A percentile compares a stretch with the other conserved stretches of the same genome.
Conservation (phyloP, 1,139 yeast species). For the Hanseniaspora gamundiae region DNA sequence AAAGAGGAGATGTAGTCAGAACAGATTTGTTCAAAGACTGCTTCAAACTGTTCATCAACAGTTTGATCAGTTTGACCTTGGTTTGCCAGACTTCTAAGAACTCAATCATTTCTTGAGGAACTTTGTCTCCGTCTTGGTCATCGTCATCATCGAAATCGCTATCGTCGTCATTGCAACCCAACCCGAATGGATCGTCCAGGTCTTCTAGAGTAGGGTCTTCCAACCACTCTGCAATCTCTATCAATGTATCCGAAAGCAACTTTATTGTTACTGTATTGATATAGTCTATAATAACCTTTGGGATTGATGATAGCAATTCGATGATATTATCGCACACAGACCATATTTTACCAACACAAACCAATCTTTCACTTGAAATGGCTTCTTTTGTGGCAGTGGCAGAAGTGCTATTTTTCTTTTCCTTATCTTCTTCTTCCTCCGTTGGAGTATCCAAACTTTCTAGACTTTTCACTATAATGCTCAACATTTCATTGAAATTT, state of each 20-base stretch:
- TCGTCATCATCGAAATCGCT: conserved; percentile 26
- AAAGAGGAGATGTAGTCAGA: conserved; percentile 14
- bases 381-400: no score
- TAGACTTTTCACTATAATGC: no score
- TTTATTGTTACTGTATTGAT: conserved; percentile 26
- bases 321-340: conserved; percentile 39
- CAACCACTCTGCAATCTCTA: conserved; percentile 56
- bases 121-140: conserved; percentile 20
- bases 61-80: conserved; percentile 43
- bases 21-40: conserved; percentile 43
- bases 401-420: background rate
- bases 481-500: conserved; percentile 22
- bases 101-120: conserved; percentile 27
- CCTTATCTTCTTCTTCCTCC: conserved; percentile 10
- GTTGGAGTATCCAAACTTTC: conserved; percentile 13
- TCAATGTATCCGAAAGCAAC: conserved; percentile 48
- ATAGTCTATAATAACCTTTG: background rate
- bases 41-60: conserved; percentile 27
- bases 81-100: conserved; percentile 38
- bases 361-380: conserved; percentile 31
- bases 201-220: conserved; percentile 42
- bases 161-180: conserved; percentile 24
- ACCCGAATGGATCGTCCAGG: conserved; percentile 33
- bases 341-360: conserved; percentile 58
- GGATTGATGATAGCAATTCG: conserved; percentile 23